Evolutionary conservation across 1,139 yeast species (phyloP).

Genomic region (Diutina neorugosa): DNA sequence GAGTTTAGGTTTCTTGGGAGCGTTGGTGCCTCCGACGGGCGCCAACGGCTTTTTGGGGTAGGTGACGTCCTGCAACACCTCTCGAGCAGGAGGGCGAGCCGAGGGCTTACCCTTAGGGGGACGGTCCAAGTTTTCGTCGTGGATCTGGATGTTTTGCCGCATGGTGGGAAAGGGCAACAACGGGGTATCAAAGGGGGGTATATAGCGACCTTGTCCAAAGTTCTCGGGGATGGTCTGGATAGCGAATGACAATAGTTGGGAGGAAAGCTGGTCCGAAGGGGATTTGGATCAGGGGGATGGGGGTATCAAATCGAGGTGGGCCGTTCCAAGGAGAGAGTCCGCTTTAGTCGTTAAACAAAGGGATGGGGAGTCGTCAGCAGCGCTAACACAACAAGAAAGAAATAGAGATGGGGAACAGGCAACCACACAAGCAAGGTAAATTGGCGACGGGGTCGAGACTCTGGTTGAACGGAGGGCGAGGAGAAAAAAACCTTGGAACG

Average conservation of each 20-base stretch:
- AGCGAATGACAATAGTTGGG: slow-evolving; percentile 4
- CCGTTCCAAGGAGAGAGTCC: slow-evolving; percentile 1
- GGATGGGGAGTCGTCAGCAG: not conserved
- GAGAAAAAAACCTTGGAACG: not conserved
- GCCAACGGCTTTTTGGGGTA: slow-evolving; percentile 2
- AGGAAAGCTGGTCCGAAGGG: not conserved
- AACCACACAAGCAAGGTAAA: not conserved
- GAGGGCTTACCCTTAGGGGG: not conserved
- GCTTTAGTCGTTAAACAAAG: slow-evolving; percentile 3
- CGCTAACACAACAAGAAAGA: not conserved
- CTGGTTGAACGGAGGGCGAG: not conserved
- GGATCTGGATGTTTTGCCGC: not conserved
- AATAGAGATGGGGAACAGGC: not conserved
- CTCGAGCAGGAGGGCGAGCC: not conserved
- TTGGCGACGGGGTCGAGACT: not conserved
- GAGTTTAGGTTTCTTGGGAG: not conserved
- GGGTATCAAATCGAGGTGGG: not conserved
- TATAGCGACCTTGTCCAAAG: not conserved
- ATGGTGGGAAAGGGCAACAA: not conserved
- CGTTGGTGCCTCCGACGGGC: not conserved
- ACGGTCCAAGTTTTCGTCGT: slow-evolving; percentile 1
- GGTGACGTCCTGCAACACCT: slow-evolving; percentile 2
- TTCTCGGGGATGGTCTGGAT: not conserved
- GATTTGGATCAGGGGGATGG: not conserved
- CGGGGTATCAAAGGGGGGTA: not conserved